Conservation (phyloP, 192 early-diverging fungal species). For the Tieghemiomyces parasiticus region DNA sequence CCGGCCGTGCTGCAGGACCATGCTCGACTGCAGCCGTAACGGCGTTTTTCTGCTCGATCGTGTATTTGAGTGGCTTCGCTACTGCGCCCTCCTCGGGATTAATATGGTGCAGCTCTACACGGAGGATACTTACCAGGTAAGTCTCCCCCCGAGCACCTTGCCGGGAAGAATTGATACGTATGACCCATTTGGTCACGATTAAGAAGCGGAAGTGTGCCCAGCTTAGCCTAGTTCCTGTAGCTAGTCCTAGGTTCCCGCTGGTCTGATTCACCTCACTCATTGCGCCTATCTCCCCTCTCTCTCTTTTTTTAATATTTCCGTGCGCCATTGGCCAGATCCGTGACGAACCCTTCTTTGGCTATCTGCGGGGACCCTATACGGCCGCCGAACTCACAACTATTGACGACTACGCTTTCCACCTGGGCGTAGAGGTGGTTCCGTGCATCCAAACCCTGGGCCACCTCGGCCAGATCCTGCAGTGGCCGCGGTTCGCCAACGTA, state of each 20-base stretch:
- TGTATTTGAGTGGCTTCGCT: constrained; percentile 50
- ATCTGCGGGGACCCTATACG: constrained; percentile 57
- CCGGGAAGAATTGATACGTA: constrained; percentile 20
- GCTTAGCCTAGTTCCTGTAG: no score
- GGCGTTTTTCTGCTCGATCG: constrained; percentile 47
- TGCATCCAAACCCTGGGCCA: constrained; percentile 88
- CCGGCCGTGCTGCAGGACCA: no score
- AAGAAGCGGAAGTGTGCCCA: no score
- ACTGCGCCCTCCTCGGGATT: constrained; percentile 71
- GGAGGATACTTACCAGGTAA: constrained; percentile 72
- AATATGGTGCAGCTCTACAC: constrained; percentile 85
- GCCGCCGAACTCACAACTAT: constrained; percentile 51
- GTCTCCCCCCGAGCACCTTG: constrained; percentile 10
- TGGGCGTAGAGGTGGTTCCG: constrained; percentile 74
- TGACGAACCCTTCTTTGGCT: constrained; percentile 57
- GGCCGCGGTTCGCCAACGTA: constrained; percentile 61
- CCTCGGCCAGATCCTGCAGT: constrained; percentile 77
- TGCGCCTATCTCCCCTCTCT: no score
- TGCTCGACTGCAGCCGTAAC: constrained; percentile 80
- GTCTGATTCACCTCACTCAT: no score
- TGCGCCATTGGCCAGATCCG: no score
- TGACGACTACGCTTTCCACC: constrained; percentile 59
- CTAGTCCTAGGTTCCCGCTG: no score
- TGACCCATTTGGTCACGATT: no score
- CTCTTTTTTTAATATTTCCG: no score